Evolutionary conservation across 257 asterid genomes (phyloP).

Genomic region (Nicotiana undulata): DNA sequence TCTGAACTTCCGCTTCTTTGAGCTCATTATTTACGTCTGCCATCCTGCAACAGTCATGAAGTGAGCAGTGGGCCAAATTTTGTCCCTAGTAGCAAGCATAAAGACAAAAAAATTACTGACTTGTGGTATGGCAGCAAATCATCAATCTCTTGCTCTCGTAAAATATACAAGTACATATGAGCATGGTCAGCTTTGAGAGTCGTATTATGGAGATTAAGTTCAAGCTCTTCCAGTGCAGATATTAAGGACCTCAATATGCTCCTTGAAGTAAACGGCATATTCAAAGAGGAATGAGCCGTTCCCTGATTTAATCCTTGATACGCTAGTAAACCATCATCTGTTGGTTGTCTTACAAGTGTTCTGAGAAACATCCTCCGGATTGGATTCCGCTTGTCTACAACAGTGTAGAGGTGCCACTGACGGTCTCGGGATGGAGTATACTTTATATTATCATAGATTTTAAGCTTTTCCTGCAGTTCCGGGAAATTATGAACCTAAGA

Average conservation of each 20-base stretch:
- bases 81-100: neutral
- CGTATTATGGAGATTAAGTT: conserved; percentile 85
- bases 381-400: conserved; percentile 60
- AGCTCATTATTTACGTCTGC: conserved; percentile 36
- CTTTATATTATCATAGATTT: conserved; percentile 62
- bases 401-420: conserved; percentile 98
- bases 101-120: conserved; percentile 34
- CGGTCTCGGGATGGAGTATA: conserved; percentile 97
- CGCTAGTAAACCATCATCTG: conserved; percentile 56
- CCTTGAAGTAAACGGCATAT: conserved; percentile 79
- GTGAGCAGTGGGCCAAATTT: conserved; percentile 1
- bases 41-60: conserved; percentile 40
- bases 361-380: conserved; percentile 83
- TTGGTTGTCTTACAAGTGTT: conserved; percentile 90
- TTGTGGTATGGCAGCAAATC: conserved; percentile 78
- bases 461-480: conserved; percentile 75
- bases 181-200: conserved; percentile 84
- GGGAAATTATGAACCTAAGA: conserved; percentile 8
- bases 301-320: conserved; percentile 56
- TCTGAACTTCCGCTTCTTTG: conserved; percentile 65
- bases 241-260: conserved; percentile 79
- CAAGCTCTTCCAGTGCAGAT: conserved; percentile 98
- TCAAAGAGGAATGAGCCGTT: conserved; percentile 43
- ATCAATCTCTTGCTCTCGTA: conserved; percentile 79
- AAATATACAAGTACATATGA: conserved; percentile 79